Percentiles rank a stretch among this genome's conserved stretches.
Evolutionary conservation across 768 basidiomycete genomes (phyloP).

Genomic region (Leccinum arenicola): DNA sequence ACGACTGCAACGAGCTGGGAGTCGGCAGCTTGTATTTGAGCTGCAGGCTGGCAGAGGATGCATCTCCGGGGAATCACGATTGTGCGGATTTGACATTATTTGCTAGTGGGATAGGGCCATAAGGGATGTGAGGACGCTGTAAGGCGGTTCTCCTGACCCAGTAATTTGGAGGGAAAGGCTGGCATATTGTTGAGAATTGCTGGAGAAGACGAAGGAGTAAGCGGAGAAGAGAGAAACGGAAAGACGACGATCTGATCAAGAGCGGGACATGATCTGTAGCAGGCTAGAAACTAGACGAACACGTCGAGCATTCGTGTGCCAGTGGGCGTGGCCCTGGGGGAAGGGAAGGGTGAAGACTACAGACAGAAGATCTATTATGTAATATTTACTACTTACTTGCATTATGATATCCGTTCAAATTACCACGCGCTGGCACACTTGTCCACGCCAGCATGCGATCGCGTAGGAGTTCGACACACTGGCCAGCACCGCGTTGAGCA

Average conservation of each 20-base stretch:
- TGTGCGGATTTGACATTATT: constrained; percentile 58
- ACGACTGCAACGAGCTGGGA: constrained; percentile 79
- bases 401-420: too few species aligned
- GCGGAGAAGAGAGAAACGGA: constrained; percentile 33
- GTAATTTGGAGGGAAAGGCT: constrained; percentile 56
- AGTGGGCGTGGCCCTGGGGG: neutral
- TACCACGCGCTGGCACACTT: too few species aligned
- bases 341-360: neutral
- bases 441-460: too few species aligned
- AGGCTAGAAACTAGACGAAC: neutral
- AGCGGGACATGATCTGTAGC: neutral
- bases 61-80: constrained; percentile 52
- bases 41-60: constrained; percentile 46
- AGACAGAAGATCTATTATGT: too few species aligned
- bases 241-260: constrained; percentile 1
- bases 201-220: constrained; percentile 43
- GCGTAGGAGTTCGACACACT: too few species aligned
- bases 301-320: constrained; percentile 11
- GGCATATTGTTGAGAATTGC: constrained; percentile 60
- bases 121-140: constrained; percentile 53
- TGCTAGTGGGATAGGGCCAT: constrained; percentile 57
- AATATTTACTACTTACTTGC: too few species aligned
- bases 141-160: constrained; percentile 66
- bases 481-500: too few species aligned
- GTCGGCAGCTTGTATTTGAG: constrained; percentile 59